phyloP scores from a whole-genome alignment of 2,329 filamentous ascomycete species.

The Aspergillus glaucus region DNA sequence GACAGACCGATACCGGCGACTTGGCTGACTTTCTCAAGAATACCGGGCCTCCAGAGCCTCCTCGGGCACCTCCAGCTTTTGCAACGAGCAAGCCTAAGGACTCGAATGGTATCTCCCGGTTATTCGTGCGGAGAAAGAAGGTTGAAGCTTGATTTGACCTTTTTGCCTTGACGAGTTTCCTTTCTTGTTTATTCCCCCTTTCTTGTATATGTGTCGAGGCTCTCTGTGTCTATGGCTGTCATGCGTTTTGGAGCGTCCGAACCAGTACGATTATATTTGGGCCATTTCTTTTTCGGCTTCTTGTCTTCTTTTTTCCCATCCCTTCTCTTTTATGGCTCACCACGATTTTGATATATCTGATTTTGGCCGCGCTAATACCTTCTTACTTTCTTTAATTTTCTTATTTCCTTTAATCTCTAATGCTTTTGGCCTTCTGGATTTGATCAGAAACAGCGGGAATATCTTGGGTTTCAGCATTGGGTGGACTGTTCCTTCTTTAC shows the following conservation, averaged over 20 bases:
- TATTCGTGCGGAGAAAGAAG: constrained; percentile 30
- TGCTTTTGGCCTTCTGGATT: constrained; percentile 1
- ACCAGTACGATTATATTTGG: constrained; percentile 7
- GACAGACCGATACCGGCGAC: constrained; percentile 52
- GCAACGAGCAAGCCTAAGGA: constrained; percentile 16
- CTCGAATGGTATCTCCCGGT: constrained; percentile 21
- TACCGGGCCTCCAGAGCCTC: constrained; percentile 55
- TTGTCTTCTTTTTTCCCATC: not conserved
- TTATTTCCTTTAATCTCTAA: constrained; percentile 6
- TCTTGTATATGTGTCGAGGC: constrained; percentile 9
- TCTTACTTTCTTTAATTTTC: not conserved
- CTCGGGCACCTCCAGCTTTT: constrained; percentile 18
- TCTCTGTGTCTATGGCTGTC: constrained; percentile 4
- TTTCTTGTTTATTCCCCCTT: constrained; percentile 1
- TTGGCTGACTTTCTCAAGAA: constrained; percentile 67
- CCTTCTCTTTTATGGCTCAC: not conserved
- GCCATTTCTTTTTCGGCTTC: constrained; percentile 5
- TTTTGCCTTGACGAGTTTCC: constrained; percentile 1
- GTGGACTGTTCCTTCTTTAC: not conserved
- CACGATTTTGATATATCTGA: constrained; percentile 2
- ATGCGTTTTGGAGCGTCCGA: constrained; percentile 9
- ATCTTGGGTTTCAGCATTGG: not conserved
- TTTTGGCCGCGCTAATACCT: not conserved
- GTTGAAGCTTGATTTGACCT: constrained; percentile 17
- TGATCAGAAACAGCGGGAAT: constrained; percentile 1